Evolutionary conservation across 192 early-diverging fungal species (phyloP), one percentile per base, ranked within the genome.

Genomic region (Lobosporangium transversale): DNA sequence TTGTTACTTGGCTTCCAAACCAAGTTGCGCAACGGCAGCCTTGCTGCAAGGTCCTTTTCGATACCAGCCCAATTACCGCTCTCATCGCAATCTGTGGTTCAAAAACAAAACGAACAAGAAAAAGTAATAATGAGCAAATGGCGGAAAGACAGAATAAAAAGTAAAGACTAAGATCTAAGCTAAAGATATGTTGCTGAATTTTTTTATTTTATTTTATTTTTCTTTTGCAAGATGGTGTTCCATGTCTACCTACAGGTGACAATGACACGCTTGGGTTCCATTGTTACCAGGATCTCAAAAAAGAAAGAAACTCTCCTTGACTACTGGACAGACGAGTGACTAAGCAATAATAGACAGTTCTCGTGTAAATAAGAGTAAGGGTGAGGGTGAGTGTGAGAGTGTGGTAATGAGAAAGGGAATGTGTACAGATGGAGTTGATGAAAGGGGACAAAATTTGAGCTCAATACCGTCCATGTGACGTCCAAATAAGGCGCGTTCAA

Each of bases 21-120:
- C 15, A 96, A 68, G 62, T 94, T 93, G 36, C 89, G 85, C 27
- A 96, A 82, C 2, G 94, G 94, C 32, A 96, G 85, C n/a, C 91
- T 84, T 27, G 81, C 61, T 29, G 58, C 69, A 43, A 96, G 83
- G 36, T 91, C 92, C 42, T 86, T 80, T 17, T 84, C 83, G 20
- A 95, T 83, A 24, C 81, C 79, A 33, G 74, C 78, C 92, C 92
- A 94, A 29, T 87, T 80, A 9, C 74, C 85, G 74, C 78, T 80
- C 51, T 88, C 84, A 52, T 88, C 86, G 59, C 78, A 80, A 58
- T 88, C 86, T 88, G 62, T 8, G 33, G n/a, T n/a, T n/a, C n/a
- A 18, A 70, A 0, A 37, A 20, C 21, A 21, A 27, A 32, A 36
- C 2, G 11, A 57, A 31, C 2, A 49, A 4, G 24, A 9, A 30